phyloP scores from a whole-genome alignment of 345 rosid genomes.

The Citrus cavaleriei region DNA sequence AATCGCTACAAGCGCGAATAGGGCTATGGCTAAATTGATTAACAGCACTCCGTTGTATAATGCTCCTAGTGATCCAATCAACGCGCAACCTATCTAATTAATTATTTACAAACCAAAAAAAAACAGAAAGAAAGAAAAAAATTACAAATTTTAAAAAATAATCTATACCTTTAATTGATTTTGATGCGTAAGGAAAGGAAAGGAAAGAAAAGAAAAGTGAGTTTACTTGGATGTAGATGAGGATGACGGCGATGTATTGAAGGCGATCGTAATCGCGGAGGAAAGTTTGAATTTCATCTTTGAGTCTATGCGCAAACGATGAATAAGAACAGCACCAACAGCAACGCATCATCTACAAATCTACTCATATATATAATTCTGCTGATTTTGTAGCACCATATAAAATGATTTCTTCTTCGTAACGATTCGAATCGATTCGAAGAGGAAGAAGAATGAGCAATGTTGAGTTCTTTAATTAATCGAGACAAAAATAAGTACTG shows the following conservation, averaged over 20 bases:
- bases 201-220: neutral
- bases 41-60: slow-evolving; percentile 79
- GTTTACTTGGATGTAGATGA: slow-evolving; percentile 74
- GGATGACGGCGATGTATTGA: slow-evolving; percentile 60
- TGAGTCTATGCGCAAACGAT: slow-evolving; percentile 22
- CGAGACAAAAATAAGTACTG: too few relatives aligned
- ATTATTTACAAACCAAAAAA: neutral
- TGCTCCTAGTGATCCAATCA: slow-evolving; percentile 87
- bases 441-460: too few relatives aligned
- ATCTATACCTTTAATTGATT: neutral
- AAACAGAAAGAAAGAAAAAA: neutral
- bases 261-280: slow-evolving; percentile 74
- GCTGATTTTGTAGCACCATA: neutral
- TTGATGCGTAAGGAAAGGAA: neutral
- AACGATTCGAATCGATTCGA: too few relatives aligned
- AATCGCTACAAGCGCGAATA: slow-evolving; percentile 84
- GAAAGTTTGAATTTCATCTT: slow-evolving; percentile 49
- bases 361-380: neutral
- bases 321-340: neutral
- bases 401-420: too few relatives aligned
- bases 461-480: too few relatives aligned
- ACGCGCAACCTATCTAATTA: slow-evolving; percentile 69
- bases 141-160: neutral
- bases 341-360: slow-evolving; percentile 24
- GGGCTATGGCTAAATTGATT: slow-evolving; percentile 63